These are phyloP conservation scores for Sarocladium strictum DNA, from an alignment of 2,329 filamentous ascomycete species.

Conservation along the genomic window DNA sequence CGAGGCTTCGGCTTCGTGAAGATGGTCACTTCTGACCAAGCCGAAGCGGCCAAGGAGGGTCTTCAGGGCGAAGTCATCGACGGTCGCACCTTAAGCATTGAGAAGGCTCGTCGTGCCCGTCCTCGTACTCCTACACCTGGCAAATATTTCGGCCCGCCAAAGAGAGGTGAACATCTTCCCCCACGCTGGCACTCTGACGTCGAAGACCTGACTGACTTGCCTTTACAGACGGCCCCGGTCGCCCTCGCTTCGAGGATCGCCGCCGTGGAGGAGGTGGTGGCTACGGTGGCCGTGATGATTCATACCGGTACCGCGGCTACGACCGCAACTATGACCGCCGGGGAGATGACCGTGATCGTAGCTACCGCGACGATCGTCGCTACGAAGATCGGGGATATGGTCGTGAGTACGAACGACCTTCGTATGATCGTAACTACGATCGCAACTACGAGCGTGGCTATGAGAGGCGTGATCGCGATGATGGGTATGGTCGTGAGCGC, in stretches of 20 bases:
- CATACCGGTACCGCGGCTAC: slow-evolving; percentile 49
- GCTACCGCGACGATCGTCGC: slow-evolving; percentile 41
- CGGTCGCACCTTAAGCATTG: slow-evolving; percentile 92
- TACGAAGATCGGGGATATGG: slow-evolving; percentile 42
- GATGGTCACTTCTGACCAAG: slow-evolving; percentile 92
- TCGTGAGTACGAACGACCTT: slow-evolving; percentile 25
- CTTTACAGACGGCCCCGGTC: background rate
- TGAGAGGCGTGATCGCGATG: slow-evolving; percentile 43
- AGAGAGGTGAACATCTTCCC: slow-evolving; percentile 66
- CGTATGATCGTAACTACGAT: slow-evolving; percentile 19
- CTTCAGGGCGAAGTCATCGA: slow-evolving; percentile 94
- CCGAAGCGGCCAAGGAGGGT: slow-evolving; percentile 93
- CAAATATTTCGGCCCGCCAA: slow-evolving; percentile 98
- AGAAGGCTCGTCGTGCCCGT: slow-evolving; percentile 93
- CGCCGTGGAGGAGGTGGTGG: slow-evolving; percentile 50
- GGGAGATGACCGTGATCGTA: slow-evolving; percentile 43
- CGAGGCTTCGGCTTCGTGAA: slow-evolving; percentile 99
- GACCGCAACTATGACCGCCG: slow-evolving; percentile 22
- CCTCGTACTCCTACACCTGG: slow-evolving; percentile 94
- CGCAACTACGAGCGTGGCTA: slow-evolving; percentile 50
- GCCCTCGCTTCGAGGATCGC: slow-evolving; percentile 50
- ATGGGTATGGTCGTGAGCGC: slow-evolving; percentile 29
- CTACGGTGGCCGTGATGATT: slow-evolving; percentile 47
- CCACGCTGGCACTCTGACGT: background rate
- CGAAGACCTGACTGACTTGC: background rate